A percentile compares a stretch with the other conserved stretches of the same genome.
phyloP scores from a whole-genome alignment of 2,329 filamentous ascomycete species.

The Penicillium aurantiogriseum region DNA sequence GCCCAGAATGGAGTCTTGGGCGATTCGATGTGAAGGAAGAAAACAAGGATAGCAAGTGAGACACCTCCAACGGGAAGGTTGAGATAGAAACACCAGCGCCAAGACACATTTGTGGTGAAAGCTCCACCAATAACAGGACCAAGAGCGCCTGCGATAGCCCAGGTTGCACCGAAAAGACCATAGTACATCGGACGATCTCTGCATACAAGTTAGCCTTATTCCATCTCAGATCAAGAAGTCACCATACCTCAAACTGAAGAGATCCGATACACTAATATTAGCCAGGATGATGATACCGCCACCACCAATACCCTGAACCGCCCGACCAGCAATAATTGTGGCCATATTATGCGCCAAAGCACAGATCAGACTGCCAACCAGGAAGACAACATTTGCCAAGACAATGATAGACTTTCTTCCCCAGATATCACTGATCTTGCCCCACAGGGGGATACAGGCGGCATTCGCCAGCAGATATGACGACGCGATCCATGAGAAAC shows the following conservation, averaged over 20 bases:
- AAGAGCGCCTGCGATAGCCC: conserved; percentile 59
- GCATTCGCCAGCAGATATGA: conserved; percentile 49
- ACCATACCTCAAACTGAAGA: conserved; percentile 58
- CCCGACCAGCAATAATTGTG: conserved; percentile 62
- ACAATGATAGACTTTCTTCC: conserved; percentile 64
- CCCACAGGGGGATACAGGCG: conserved; percentile 57
- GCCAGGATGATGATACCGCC: conserved; percentile 64
- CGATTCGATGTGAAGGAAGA: conserved; percentile 62
- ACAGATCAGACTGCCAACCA: conserved; percentile 61
- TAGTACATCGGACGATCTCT: conserved; percentile 60
- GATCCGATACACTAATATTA: conserved; percentile 63
- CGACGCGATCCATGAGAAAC: conserved; percentile 51
- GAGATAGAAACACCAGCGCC: conserved; percentile 63
- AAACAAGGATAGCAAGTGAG: conserved; percentile 57
- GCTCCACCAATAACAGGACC: conserved; percentile 63
- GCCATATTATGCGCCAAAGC: conserved; percentile 57
- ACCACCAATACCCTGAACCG: conserved; percentile 62
- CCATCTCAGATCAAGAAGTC: not conserved
- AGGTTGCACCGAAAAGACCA: conserved; percentile 61
- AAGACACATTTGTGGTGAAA: conserved; percentile 58
- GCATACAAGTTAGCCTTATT: conserved; percentile 9
- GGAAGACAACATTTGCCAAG: conserved; percentile 60
- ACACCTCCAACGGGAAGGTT: conserved; percentile 62
- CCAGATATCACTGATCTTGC: conserved; percentile 66
- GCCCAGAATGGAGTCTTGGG: conserved; percentile 58